Evolutionary conservation across 352 stramenopile species (phyloP).

Genomic region (Pilasporangium apinafurcum): DNA sequence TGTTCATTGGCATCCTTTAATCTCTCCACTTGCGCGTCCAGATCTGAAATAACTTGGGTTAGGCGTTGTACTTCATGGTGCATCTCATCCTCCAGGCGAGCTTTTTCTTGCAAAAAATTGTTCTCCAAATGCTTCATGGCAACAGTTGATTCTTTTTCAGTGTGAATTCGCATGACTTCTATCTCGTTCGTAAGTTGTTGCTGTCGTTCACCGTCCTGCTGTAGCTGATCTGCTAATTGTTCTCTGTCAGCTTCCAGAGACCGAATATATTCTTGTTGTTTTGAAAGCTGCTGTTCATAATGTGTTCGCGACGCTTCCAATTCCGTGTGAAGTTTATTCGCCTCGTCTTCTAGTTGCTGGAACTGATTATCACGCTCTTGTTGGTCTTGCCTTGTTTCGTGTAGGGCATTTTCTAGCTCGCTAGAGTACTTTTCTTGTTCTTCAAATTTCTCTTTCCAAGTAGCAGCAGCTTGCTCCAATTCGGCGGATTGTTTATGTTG

Average conservation of each 20-base stretch:
- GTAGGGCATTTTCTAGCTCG: slow-evolving; percentile 25
- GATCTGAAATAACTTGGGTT: slow-evolving; percentile 29
- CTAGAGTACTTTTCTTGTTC: slow-evolving; percentile 19
- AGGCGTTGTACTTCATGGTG: slow-evolving; percentile 24
- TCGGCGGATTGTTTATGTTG: slow-evolving; percentile 22
- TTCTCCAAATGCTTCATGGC: slow-evolving; percentile 47
- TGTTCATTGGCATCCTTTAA: slow-evolving; percentile 40
- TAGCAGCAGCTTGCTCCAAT: slow-evolving; percentile 20
- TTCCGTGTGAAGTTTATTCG: slow-evolving; percentile 35
- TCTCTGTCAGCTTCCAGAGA: slow-evolving; percentile 30
- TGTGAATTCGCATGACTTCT: slow-evolving; percentile 24
- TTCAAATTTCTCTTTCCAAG: slow-evolving; percentile 30
- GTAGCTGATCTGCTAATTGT: slow-evolving; percentile 28
- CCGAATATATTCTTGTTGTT: slow-evolving; percentile 29
- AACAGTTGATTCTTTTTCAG: slow-evolving; percentile 28
- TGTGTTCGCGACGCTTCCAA: slow-evolving; percentile 28
- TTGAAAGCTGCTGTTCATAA: slow-evolving; percentile 42
- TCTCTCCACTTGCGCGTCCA: slow-evolving; percentile 34
- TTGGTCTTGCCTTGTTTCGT: slow-evolving; percentile 4
- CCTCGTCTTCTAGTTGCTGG: slow-evolving; percentile 32
- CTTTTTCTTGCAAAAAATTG: slow-evolving; percentile 41
- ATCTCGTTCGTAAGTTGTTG: slow-evolving; percentile 32
- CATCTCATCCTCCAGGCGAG: slow-evolving; percentile 28
- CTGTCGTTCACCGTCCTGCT: slow-evolving; percentile 25
- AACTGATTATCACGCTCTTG: slow-evolving; percentile 20